Evolutionary conservation across 2,329 filamentous ascomycete species (phyloP).

Genomic region (Aspergillus tamarii): DNA sequence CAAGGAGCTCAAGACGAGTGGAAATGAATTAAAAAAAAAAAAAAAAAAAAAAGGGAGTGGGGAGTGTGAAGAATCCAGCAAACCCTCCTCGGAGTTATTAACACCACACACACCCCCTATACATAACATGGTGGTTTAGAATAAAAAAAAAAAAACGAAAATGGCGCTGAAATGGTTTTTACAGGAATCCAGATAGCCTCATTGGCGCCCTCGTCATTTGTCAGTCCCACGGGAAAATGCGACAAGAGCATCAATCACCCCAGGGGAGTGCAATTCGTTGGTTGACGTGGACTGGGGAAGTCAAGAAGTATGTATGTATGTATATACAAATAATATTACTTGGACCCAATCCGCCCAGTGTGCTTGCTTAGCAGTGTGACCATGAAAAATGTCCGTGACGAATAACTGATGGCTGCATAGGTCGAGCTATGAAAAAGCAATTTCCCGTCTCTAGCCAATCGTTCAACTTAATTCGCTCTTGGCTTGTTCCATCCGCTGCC

Average conservation of each 20-base stretch:
- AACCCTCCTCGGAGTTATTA: background rate
- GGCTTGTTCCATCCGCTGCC: slow-evolving; percentile 48
- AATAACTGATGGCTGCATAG: slow-evolving; percentile 8
- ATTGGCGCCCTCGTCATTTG: slow-evolving; percentile 1
- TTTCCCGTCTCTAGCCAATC: slow-evolving; percentile 10
- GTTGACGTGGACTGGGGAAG: background rate
- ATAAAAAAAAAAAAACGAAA: too few relatives aligned
- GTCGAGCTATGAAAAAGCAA: slow-evolving; percentile 5
- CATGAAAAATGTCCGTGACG: slow-evolving; percentile 1
- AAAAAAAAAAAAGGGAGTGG: background rate
- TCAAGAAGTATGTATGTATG: background rate
- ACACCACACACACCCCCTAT: background rate
- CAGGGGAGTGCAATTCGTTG: background rate
- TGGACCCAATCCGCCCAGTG: background rate
- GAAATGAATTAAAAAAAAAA: background rate
- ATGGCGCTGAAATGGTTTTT: background rate
- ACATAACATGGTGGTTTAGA: background rate
- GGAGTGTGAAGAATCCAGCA: background rate
- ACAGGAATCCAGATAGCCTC: slow-evolving; percentile 2
- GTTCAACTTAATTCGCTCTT: slow-evolving; percentile 27
- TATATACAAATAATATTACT: slow-evolving; percentile 1
- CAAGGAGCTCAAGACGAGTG: background rate
- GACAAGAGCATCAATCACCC: background rate
- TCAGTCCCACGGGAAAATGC: background rate
- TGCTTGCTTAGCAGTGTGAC: background rate